Conservation (phyloP, 208 protist genomes). For the Trypanosoma vivax region DNA sequence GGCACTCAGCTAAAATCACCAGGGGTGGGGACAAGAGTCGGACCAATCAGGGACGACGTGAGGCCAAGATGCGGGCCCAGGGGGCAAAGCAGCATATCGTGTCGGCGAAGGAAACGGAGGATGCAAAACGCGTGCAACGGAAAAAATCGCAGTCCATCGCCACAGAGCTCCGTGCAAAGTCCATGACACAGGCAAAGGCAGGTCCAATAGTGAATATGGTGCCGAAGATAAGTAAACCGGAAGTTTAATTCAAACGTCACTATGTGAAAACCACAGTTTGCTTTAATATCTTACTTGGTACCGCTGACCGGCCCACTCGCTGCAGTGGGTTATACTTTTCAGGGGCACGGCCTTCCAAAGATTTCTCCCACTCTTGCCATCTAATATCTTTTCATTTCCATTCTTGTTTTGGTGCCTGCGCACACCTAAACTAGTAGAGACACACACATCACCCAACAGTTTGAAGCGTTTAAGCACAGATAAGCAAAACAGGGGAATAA, state of each 20-base stretch:
- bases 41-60: constrained; percentile 59
- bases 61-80: constrained; percentile 72
- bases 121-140: constrained; percentile 50
- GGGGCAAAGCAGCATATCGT: constrained; percentile 71
- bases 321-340: too few relatives aligned
- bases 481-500: too few relatives aligned
- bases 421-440: too few relatives aligned
- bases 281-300: too few relatives aligned
- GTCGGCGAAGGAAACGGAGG: constrained; percentile 47
- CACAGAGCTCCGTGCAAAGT: constrained; percentile 52
- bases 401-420: too few relatives aligned
- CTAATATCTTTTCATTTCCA: too few relatives aligned
- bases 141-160: constrained; percentile 58
- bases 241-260: constrained; percentile 1
- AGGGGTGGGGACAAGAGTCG: constrained; percentile 85
- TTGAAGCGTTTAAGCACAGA: too few relatives aligned
- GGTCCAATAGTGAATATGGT: constrained; percentile 66
- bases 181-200: constrained; percentile 15
- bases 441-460: too few relatives aligned
- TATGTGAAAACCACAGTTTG: too few relatives aligned
- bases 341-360: too few relatives aligned
- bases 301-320: too few relatives aligned
- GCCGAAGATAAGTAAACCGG: constrained; percentile 27
- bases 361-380: too few relatives aligned
- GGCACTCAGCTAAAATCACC: constrained; percentile 80